Evolutionary conservation across 192 early-diverging fungal genomes (phyloP), one percentile per base, ranked within the genome.

Genomic region (Linnemannia schmuckeri): DNA sequence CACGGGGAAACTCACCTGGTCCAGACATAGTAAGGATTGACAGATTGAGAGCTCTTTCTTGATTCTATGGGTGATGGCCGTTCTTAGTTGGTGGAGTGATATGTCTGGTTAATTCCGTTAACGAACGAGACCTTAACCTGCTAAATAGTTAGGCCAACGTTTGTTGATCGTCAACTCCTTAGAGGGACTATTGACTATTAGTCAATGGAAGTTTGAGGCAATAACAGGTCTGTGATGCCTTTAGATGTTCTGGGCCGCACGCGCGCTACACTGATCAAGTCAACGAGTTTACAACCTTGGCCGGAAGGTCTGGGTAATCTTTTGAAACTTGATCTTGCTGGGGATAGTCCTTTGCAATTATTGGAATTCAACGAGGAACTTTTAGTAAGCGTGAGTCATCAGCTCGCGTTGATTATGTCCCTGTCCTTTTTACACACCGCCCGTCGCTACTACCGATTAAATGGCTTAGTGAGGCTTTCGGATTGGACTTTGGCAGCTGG

Each of bases 161-260:
- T 92, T 77, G 87, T 88, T 78, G 74, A 77, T 80, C 75, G 57
- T 77, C 81, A 88, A 87, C 91, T 92, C 92, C 88, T 91, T 92
- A 93, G 89, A 93, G 88, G 83, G 92, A 94, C 93, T 91, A 90
- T 90, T 83, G 88, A 88, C 89, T 86, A 91, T 88, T 92, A 94
- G 90, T 89, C 89, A 82, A 90, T 88, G 91, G 93, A 92, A 93
- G 92, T 94, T 94, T 90, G 90, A 93, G 91, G 91, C 92, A 95
- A 95, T 94, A 95, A 94, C 93, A 95, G 94, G 94, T 95, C 93
- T 95, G 91, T 95, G 91, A 95, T 95, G 94, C 93, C 94, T 92
- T 93, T 94, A 93, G 93, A 94, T 94, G 93, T 95, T 94, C 93
- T 95, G 94, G 93, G 93, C 93, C 93, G 92, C 93, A 94, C 92